Evolutionary conservation across 1,139 yeast species (phyloP), one percentile per base, ranked within the genome.

Genomic region (Candida dubliniensis): DNA sequence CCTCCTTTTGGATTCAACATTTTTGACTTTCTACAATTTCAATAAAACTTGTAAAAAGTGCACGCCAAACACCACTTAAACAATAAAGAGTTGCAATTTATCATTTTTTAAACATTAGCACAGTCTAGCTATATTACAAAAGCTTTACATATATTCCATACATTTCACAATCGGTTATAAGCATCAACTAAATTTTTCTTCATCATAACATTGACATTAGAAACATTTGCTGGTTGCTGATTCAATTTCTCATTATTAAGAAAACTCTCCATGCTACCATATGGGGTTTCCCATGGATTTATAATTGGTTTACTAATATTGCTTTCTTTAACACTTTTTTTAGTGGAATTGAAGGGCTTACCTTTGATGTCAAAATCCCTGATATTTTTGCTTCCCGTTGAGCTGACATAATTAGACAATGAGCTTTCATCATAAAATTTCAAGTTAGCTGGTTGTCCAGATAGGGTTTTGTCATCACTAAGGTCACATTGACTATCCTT

Each of bases 401-500:
- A 30, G n/a, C 9, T 11, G n/a, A 13, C 30, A 27, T 18, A 18
- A 18, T 31, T 35, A 26, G 38, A 25, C 13, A 29, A 10, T 11
- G 40, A 37, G 14, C 25, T 30, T 13, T 37, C 30, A 27, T 12
- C 33, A 24, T 30, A 14, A 23, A 31, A 25, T 15, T 35, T 31
- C 27, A 24, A 12, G 23, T 35, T 39, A 11, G 36, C 26, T 10
- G 43, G 35, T 18, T 35, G 36, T 8, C 35, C 39, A 12, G 35
- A 27, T 14, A 29, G 34, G 2, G 37, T 34, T 27, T 35, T 32
- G 18, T 39, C 42, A 12, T 39, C 42, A 15, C 42, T 34, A n/a
- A 27, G 24, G 5, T 39, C 38, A 18, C 37, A 31, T 27, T 36
- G 23, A 5, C 33, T 38, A 14, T 44, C 47, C 30, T 34, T 15